A percentile compares a stretch with the other conserved stretches of the same genome.
These are phyloP conservation scores for Thamnidium elegans DNA, from an alignment of 192 early-diverging fungal genomes.

Conservation along the genomic window DNA sequence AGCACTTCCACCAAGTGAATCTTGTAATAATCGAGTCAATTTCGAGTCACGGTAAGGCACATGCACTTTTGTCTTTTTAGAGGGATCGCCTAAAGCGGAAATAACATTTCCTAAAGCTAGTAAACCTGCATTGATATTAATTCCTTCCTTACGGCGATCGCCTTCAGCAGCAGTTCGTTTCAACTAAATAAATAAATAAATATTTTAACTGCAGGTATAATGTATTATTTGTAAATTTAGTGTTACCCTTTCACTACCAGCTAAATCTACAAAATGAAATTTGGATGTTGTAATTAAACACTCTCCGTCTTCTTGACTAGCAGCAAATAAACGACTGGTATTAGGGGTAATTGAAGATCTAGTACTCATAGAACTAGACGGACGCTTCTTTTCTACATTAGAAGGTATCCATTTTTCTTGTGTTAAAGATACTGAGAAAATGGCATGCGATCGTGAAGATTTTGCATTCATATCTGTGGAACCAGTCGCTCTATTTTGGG, in stretches of 20 bases:
- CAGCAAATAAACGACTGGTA: not conserved
- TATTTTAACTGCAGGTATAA: not conserved
- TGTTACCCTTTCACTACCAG: slow-evolving; percentile 87
- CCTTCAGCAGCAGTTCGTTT: slow-evolving; percentile 91
- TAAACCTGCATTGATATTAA: slow-evolving; percentile 94
- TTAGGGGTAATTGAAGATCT: slow-evolving; percentile 3
- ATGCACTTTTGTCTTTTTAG: slow-evolving; percentile 57
- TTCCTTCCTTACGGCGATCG: slow-evolving; percentile 93
- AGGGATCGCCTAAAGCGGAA: slow-evolving; percentile 82
- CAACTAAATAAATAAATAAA: slow-evolving; percentile 42
- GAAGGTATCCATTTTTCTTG: slow-evolving; percentile 60
- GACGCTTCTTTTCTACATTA: slow-evolving; percentile 7
- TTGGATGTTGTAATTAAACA: slow-evolving; percentile 49
- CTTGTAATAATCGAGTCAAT: slow-evolving; percentile 93
- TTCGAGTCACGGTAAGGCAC: slow-evolving; percentile 97
- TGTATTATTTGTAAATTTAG: not conserved
- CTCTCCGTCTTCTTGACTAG: slow-evolving; percentile 31
- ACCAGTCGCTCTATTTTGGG: slow-evolving; percentile 66
- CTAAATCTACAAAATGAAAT: slow-evolving; percentile 99
- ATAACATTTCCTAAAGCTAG: slow-evolving; percentile 97
- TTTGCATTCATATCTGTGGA: slow-evolving; percentile 96
- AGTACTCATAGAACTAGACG: slow-evolving; percentile 12
- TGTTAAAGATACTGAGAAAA: slow-evolving; percentile 86
- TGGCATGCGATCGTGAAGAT: slow-evolving; percentile 95
- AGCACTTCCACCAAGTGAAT: slow-evolving; percentile 92